phyloP scores from a whole-genome alignment of 805 yeast species.

The Ogataea salicorniae region DNA sequence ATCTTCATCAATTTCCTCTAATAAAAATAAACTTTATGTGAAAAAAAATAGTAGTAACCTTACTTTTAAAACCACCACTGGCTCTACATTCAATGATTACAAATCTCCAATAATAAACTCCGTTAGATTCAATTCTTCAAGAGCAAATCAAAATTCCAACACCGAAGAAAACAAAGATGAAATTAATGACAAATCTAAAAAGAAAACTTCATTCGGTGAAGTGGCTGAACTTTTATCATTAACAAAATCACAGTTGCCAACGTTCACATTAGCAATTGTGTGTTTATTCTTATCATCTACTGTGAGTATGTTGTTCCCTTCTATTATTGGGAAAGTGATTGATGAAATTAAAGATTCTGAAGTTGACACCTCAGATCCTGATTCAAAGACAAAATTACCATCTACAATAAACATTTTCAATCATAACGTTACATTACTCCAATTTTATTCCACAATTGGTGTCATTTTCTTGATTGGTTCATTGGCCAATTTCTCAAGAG shows the following conservation, averaged over 20 bases:
- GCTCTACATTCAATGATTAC: no score
- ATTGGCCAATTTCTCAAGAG: constrained; percentile 72
- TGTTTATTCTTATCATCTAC: constrained; percentile 68
- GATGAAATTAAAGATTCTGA: constrained; percentile 52
- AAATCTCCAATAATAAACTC: neutral
- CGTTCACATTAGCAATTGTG: constrained; percentile 55
- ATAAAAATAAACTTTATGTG: no score
- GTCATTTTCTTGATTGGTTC: constrained; percentile 70
- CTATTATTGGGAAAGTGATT: constrained; percentile 78
- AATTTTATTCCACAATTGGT: constrained; percentile 59
- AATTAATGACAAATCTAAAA: constrained; percentile 2
- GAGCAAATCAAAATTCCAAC: neutral
- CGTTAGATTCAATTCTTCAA: neutral
- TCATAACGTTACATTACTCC: constrained; percentile 56
- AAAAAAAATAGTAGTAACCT: no score
- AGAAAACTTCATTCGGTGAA: constrained; percentile 31
- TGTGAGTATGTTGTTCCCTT: constrained; percentile 76
- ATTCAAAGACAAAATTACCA: neutral
- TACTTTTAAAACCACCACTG: no score
- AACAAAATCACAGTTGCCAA: constrained; percentile 52
- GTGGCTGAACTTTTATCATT: constrained; percentile 45
- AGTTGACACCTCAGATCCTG: constrained; percentile 14
- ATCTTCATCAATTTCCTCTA: no score
- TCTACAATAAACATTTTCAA: constrained; percentile 20
- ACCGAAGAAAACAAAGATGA: neutral